phyloP scores from a whole-genome alignment of 164 flowering plant species.

The Umbellularia californica region DNA sequence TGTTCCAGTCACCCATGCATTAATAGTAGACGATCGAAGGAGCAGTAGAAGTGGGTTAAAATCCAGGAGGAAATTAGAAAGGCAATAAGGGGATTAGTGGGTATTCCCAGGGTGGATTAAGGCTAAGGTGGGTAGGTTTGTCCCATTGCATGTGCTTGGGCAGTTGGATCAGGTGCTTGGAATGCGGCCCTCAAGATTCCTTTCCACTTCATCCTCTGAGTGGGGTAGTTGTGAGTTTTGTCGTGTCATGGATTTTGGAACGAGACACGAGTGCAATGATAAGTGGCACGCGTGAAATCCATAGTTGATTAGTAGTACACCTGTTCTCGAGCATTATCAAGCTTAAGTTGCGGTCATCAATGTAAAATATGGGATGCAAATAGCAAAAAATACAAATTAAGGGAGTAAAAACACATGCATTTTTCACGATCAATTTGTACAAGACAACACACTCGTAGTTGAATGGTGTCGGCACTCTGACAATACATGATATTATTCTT shows the following conservation, averaged over 20 bases:
- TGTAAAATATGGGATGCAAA: no score
- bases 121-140: neutral
- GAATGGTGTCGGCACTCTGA: no score
- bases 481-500: no score
- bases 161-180: constrained; percentile 9
- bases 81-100: neutral
- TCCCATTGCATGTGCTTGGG: constrained; percentile 1
- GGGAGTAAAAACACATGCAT: no score
- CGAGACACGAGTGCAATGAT: constrained; percentile 8
- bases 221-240: neutral
- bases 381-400: no score
- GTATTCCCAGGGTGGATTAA: neutral
- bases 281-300: constrained; percentile 1
- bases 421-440: no score
- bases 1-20: neutral
- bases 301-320: neutral
- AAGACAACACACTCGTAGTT: no score
- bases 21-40: neutral
- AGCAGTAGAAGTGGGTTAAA: neutral
- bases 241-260: constrained; percentile 1
- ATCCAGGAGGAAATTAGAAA: neutral
- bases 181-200: constrained; percentile 14
- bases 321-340: no score
- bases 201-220: constrained; percentile 3
- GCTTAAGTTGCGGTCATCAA: no score